Conservation (phyloP, 768 basidiomycete genomes). For the Auriscalpium orientale region DNA sequence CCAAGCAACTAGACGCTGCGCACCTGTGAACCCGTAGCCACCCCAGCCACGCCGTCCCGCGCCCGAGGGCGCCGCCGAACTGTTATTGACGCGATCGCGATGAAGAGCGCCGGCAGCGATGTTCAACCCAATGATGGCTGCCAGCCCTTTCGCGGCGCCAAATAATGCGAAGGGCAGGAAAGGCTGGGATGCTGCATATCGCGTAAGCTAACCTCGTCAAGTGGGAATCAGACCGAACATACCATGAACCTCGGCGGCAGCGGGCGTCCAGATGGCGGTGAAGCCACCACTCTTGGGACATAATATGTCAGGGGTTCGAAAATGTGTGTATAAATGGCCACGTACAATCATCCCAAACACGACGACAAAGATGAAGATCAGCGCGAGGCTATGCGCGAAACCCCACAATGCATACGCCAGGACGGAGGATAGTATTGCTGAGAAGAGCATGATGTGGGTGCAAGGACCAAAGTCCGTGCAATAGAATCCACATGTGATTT, state of each 20-base stretch:
- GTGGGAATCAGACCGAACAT: not conserved
- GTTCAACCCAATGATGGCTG: not conserved
- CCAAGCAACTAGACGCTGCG: not conserved
- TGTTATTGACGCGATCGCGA: not conserved
- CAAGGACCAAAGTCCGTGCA: conserved; percentile 18
- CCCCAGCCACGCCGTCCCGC: not conserved
- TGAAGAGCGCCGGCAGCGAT: not conserved
- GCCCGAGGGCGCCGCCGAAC: not conserved
- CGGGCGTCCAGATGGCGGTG: not conserved
- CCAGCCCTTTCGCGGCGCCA: not conserved
- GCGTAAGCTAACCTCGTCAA: not conserved
- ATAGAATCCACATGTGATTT: conserved; percentile 18
- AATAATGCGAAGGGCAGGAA: not conserved
- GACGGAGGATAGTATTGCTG: conserved; percentile 11
- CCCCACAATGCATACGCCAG: conserved; percentile 20
- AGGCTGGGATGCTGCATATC: not conserved
- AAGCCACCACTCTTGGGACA: not conserved
- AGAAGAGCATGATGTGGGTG: conserved; percentile 16
- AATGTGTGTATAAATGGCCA: not conserved
- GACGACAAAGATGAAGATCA: conserved; percentile 18
- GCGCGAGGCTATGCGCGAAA: conserved; percentile 13
- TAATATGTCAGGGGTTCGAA: not conserved
- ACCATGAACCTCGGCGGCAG: not conserved
- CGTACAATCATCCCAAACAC: conserved; percentile 19
- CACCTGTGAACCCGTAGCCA: not conserved